Evolutionary conservation across 805 yeast genomes (phyloP).

Genomic region (Starmerella geochares): DNA sequence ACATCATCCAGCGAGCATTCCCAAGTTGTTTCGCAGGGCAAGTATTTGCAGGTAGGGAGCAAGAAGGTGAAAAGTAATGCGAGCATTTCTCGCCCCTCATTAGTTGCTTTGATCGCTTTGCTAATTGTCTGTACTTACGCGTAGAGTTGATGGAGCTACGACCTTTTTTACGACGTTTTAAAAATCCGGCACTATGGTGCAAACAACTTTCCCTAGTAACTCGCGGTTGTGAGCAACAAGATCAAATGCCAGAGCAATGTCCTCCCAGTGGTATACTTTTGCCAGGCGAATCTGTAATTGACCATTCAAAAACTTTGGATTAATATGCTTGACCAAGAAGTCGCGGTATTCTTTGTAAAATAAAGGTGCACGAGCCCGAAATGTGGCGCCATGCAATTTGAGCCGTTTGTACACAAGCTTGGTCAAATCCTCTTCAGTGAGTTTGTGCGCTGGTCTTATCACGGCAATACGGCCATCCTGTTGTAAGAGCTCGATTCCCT

Average conservation of each 20-base stretch:
- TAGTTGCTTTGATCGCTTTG: too few species aligned
- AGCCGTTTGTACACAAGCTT: conserved; percentile 25
- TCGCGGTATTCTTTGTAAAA: conserved; percentile 24
- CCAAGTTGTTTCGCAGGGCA: too few species aligned
- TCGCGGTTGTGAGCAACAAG: conserved; percentile 6
- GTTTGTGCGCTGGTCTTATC: conserved; percentile 12
- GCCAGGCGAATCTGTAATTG: conserved; percentile 26
- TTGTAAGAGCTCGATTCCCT: conserved; percentile 18
- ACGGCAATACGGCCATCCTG: conserved; percentile 29
- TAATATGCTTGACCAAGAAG: conserved; percentile 24
- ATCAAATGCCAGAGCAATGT: background rate
- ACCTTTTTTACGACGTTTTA: too few species aligned
- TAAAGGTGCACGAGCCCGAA: conserved; percentile 26
- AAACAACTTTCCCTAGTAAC: conserved; percentile 23
- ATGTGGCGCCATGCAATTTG: conserved; percentile 28
- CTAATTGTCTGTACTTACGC: too few species aligned
- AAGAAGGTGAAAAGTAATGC: too few species aligned
- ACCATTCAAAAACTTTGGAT: conserved; percentile 26
- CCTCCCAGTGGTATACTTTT: conserved; percentile 14
- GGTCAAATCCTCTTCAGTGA: background rate
- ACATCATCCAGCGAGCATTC: too few species aligned
- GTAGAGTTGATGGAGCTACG: too few species aligned
- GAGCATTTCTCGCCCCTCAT: too few species aligned
- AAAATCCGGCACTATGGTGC: background rate
- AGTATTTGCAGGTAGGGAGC: too few species aligned